Evolutionary conservation across 2,329 filamentous ascomycete genomes (phyloP).

Genomic region (Diaporthe vexans): DNA sequence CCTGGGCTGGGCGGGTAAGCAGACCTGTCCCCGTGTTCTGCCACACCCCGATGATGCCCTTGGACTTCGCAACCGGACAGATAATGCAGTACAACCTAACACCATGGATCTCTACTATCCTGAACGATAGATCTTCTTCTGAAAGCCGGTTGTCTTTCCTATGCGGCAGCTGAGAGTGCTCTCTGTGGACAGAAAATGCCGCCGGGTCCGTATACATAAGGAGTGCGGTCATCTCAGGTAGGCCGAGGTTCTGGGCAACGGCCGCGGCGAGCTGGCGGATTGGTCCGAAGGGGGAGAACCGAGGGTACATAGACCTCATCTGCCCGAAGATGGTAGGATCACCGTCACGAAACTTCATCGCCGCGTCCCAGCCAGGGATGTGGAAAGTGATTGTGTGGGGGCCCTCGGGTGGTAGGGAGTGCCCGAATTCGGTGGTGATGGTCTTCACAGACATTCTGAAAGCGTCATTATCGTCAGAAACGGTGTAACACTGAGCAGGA

Average conservation of each 20-base stretch:
- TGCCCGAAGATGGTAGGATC: constrained; percentile 52
- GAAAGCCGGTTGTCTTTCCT: constrained; percentile 54
- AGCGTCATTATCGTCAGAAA: background rate
- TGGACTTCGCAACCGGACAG: constrained; percentile 54
- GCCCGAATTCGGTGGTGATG: constrained; percentile 54
- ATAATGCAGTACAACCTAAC: constrained; percentile 61
- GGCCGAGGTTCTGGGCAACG: constrained; percentile 51
- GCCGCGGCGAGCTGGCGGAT: constrained; percentile 53
- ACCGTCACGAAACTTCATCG: constrained; percentile 60
- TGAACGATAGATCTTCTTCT: constrained; percentile 53
- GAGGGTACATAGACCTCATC: constrained; percentile 61
- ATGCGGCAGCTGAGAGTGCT: constrained; percentile 52
- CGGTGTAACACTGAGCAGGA: background rate
- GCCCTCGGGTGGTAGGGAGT: constrained; percentile 61
- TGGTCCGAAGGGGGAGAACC: constrained; percentile 58
- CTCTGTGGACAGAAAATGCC: constrained; percentile 46
- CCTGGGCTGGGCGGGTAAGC: constrained; percentile 60
- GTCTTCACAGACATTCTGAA: constrained; percentile 38
- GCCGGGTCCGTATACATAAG: constrained; percentile 50
- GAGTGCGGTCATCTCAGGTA: constrained; percentile 47
- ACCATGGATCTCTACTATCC: constrained; percentile 57
- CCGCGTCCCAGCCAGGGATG: constrained; percentile 58
- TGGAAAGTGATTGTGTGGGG: constrained; percentile 63
- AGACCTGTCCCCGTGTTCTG: constrained; percentile 61
- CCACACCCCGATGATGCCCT: constrained; percentile 60